Percentiles rank a stretch among this genome's conserved stretches.
Evolutionary conservation across 495 filamentous ascomycete genomes (phyloP).

Genomic region (Penicillium chermesinum): DNA sequence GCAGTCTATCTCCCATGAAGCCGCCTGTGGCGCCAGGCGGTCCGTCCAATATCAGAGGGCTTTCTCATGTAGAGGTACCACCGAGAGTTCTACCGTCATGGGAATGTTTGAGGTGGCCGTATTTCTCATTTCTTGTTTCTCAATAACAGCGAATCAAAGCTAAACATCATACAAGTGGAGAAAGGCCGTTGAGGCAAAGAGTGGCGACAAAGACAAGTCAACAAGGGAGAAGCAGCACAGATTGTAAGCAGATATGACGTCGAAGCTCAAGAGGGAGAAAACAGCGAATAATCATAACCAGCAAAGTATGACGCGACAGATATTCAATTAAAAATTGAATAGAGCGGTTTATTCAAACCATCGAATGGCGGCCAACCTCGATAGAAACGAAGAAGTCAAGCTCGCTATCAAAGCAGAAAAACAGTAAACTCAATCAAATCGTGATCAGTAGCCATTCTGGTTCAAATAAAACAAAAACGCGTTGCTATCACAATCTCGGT

Average conservation of each 20-base stretch:
- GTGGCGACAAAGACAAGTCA: slow-evolving; percentile 15
- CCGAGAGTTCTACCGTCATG: neutral
- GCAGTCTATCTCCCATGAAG: no score
- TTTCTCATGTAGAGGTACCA: no score
- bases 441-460: slow-evolving; percentile 32
- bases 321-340: slow-evolving; percentile 27
- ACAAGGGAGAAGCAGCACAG: slow-evolving; percentile 3
- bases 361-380: slow-evolving; percentile 42
- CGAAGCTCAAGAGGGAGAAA: no score
- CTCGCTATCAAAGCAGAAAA: slow-evolving; percentile 27
- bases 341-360: slow-evolving; percentile 28
- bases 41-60: no score
- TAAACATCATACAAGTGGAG: neutral
- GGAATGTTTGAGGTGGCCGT: slow-evolving; percentile 38
- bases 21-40: no score
- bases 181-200: slow-evolving; percentile 12
- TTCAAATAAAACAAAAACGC: slow-evolving; percentile 24
- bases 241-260: neutral
- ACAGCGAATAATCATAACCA: no score
- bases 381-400: slow-evolving; percentile 33
- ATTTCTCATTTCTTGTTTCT: slow-evolving; percentile 38
- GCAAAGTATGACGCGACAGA: no score
- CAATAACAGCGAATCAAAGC: slow-evolving; percentile 19
- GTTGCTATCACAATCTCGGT: slow-evolving; percentile 20
- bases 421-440: slow-evolving; percentile 14